Percentiles rank a stretch among this genome's conserved stretches.
Conservation (phyloP, 495 filamentous ascomycete genomes). For the Aspergillus cavernicola region DNA sequence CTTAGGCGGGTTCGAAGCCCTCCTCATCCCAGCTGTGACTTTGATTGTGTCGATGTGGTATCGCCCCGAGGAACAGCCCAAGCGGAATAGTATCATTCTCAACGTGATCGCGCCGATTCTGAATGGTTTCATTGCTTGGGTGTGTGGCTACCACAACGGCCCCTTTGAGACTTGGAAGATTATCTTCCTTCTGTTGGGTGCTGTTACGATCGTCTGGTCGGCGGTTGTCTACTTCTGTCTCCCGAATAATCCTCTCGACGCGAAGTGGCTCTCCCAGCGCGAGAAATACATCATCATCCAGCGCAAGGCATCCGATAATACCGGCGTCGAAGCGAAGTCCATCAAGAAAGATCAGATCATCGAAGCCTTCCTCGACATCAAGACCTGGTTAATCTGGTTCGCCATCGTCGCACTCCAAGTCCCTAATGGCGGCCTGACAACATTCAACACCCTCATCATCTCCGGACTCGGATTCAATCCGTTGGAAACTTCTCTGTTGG, state of each 20-base stretch:
- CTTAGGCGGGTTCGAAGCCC: too few relatives aligned
- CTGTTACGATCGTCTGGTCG: constrained; percentile 31
- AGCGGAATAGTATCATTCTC: too few relatives aligned
- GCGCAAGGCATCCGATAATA: constrained; percentile 47
- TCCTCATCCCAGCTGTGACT: too few relatives aligned
- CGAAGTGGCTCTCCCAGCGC: constrained; percentile 24
- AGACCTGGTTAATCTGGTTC: constrained; percentile 27
- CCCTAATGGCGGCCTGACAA: neutral
- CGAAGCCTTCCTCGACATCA: constrained; percentile 41
- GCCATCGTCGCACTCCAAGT: constrained; percentile 17
- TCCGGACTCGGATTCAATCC: neutral
- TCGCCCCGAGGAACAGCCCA: too few relatives aligned
- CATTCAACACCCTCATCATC: neutral
- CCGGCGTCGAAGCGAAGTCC: constrained; percentile 49
- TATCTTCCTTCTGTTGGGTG: constrained; percentile 12
- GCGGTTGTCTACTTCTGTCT: constrained; percentile 21
- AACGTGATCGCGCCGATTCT: too few relatives aligned
- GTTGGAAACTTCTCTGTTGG: neutral
- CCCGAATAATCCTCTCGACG: constrained; percentile 43
- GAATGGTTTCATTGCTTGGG: too few relatives aligned
- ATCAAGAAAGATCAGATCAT: constrained; percentile 48
- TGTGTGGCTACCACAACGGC: too few relatives aligned
- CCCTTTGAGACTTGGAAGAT: too few relatives aligned
- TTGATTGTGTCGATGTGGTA: too few relatives aligned
- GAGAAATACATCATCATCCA: constrained; percentile 45